Conservation (phyloP, 164 flowering plant genomes). For the Magnolia kwangsiensis region DNA sequence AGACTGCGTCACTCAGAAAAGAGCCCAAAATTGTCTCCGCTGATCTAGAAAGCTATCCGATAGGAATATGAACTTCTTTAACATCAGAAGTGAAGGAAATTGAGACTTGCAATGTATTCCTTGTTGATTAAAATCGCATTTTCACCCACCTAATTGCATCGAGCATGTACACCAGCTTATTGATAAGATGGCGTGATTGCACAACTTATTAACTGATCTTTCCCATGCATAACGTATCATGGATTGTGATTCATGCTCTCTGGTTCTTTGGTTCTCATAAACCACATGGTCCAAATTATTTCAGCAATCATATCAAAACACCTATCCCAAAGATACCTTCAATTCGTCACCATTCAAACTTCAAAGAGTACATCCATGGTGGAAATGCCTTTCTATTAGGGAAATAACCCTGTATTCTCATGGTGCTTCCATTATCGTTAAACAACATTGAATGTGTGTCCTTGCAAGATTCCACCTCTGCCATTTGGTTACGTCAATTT, state of each 20-base stretch:
- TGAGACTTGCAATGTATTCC: too few species aligned
- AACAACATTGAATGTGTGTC: neutral
- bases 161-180: too few species aligned
- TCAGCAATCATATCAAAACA: neutral
- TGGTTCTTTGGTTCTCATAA: neutral
- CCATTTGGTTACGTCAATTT: neutral
- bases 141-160: too few species aligned
- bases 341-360: neutral
- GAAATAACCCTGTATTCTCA: neutral
- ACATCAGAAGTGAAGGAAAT: too few species aligned
- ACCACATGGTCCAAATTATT: neutral
- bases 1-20: too few species aligned
- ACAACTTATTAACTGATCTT: neutral
- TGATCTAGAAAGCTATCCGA: too few species aligned
- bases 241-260: neutral
- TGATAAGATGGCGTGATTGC: neutral
- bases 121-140: too few species aligned
- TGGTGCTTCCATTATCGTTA: neutral
- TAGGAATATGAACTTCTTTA: too few species aligned
- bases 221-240: neutral
- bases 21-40: too few species aligned
- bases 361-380: neutral
- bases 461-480: neutral
- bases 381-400: neutral
- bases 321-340: neutral